These are phyloP conservation scores for Vitis riparia DNA, from an alignment of 164 flowering plant genomes.

Conservation along the genomic window DNA sequence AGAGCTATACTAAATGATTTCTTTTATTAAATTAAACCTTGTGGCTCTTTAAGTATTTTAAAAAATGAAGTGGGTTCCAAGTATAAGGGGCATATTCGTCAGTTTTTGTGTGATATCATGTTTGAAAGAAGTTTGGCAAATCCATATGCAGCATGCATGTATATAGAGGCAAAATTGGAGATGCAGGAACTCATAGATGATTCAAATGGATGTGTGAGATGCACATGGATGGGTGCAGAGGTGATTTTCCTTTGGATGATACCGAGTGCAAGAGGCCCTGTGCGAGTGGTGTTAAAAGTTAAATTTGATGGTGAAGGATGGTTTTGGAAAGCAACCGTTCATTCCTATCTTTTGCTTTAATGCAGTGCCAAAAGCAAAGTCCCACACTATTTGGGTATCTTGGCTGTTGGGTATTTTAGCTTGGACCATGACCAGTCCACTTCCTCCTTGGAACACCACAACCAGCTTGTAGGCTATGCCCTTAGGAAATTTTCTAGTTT, in stretches of 20 bases:
- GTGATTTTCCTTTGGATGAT: no score
- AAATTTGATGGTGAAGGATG: constrained; percentile 8
- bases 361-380: constrained; percentile 4
- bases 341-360: constrained; percentile 18
- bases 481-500: neutral
- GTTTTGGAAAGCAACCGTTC: constrained; percentile 19
- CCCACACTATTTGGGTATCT: neutral
- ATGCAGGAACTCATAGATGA: no score
- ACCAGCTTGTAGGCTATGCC: neutral
- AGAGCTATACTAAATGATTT: neutral
- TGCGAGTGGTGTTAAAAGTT: neutral
- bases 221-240: neutral
- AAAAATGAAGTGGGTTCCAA: no score
- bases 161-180: no score
- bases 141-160: no score
- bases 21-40: no score
- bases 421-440: constrained; percentile 7
- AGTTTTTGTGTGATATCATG: no score
- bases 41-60: no score
- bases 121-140: no score
- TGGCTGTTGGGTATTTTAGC: neutral
- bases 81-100: no score
- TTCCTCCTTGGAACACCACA: neutral
- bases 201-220: no score
- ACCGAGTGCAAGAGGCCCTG: neutral